Conservation (phyloP, 768 basidiomycete genomes). For the Boletus rubropictus region DNA sequence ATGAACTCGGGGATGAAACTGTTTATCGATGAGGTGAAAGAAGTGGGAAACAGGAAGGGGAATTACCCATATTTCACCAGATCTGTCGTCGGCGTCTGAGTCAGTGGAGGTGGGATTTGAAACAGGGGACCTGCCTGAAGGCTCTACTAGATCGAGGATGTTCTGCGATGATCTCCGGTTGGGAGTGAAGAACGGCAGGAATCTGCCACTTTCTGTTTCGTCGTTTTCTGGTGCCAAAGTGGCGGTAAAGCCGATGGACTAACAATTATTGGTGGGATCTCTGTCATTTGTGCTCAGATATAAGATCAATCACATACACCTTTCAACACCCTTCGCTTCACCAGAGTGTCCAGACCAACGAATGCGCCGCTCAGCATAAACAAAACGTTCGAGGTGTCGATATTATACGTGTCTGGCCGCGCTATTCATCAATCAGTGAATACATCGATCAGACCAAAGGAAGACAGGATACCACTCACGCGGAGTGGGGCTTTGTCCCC, state of each 20-base stretch:
- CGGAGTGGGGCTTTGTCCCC: slow-evolving; percentile 35
- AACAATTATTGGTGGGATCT: slow-evolving; percentile 1
- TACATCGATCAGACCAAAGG: neutral
- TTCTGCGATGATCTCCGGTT: slow-evolving; percentile 54
- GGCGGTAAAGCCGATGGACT: slow-evolving; percentile 89
- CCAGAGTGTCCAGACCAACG: slow-evolving; percentile 80
- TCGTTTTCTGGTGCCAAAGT: slow-evolving; percentile 38
- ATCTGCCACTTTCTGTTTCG: slow-evolving; percentile 33
- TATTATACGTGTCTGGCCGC: slow-evolving; percentile 62
- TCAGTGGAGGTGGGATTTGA: neutral
- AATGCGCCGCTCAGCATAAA: slow-evolving; percentile 95
- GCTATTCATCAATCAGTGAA: slow-evolving; percentile 31
- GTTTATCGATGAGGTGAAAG: slow-evolving; percentile 4
- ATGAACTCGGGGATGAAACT: slow-evolving; percentile 96
- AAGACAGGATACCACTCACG: slow-evolving; percentile 12
- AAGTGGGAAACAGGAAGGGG: neutral
- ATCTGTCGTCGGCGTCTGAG: slow-evolving; percentile 40
- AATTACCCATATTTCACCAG: slow-evolving; percentile 76
- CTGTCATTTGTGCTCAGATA: neutral
- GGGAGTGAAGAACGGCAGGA: slow-evolving; percentile 72
- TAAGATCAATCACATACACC: slow-evolving; percentile 52
- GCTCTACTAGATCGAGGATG: slow-evolving; percentile 65
- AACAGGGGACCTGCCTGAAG: slow-evolving; percentile 42
- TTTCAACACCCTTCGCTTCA: slow-evolving; percentile 75
- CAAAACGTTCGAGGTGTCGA: slow-evolving; percentile 88